Evolutionary conservation across 2,329 filamentous ascomycete genomes (phyloP), one percentile per base, ranked within the genome.

Genomic region (Ceratocystis ficicola): DNA sequence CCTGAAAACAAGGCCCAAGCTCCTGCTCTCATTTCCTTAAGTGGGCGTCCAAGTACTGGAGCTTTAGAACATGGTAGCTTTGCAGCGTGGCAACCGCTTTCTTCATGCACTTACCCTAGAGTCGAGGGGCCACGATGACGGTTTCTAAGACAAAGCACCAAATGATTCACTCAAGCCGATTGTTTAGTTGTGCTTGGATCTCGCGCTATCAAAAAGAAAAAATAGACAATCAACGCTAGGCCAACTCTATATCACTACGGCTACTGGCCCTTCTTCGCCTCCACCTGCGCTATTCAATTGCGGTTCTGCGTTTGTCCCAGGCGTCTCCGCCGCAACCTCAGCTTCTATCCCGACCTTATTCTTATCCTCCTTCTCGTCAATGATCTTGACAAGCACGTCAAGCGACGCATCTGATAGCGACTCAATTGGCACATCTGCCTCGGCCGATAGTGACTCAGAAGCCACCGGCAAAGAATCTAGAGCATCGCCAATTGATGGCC

Each of bases 391-490:
- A 2, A 63, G 61, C 22, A 17, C 46, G 25, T 63, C 61, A 50
- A 63, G 61, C 22, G 46, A 63, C 25, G 25, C 61, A 63, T 63
- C 61, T 10, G 61, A 63, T 25, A 63, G 41, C 20, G 25, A 32
- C 41, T n/a, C 41, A n/a, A 48, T 48, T 10, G 44, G 8, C 25
- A 50, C 25, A 12, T 48, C 61, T 8, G 5, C 15, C n/a, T 25
- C 55, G 7, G 22, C 7, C 55, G 30, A 15, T 4, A 41, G 25
- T 15, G 28, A 10, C 30, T 20, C 55, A 15, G 22, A 28, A 15
- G 22, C 4, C 28, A 28, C 10, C 22, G 52, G 52, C 30, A 17
- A 6, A 5, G 28, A 32, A 7, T 17, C 52, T 22, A 4, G 4
- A 28, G 12, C 10, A 8, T 17, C 22, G 28, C 12, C 10, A 12